A percentile compares a stretch with the other conserved stretches of the same genome.
Conservation (phyloP, 345 rosid species). For the Euphorbia lathyris region DNA sequence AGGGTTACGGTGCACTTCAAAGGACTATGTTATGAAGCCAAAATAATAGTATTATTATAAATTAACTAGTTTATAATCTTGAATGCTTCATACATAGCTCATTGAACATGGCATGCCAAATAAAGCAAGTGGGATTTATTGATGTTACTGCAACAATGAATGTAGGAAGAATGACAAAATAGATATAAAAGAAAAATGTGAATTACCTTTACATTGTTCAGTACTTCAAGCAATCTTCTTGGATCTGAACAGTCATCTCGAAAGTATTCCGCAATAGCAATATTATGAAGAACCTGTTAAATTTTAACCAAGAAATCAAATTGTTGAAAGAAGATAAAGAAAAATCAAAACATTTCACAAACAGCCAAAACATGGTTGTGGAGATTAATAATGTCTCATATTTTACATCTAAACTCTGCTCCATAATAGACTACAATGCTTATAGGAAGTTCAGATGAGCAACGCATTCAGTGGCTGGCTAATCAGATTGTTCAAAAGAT, state of each 20-base stretch:
- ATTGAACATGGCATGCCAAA: background rate
- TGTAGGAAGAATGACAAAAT: background rate
- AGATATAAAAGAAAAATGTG: background rate
- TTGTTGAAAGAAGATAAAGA: constrained; percentile 1
- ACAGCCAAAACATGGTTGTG: background rate
- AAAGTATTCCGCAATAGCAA: constrained; percentile 74
- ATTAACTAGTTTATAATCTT: background rate
- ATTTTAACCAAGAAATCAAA: constrained; percentile 21
- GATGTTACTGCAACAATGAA: background rate
- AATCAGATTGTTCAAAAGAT: background rate
- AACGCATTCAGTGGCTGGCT: background rate
- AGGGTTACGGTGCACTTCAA: background rate
- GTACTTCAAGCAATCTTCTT: constrained; percentile 66
- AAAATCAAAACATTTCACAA: background rate
- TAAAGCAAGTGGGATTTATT: background rate
- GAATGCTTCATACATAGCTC: background rate
- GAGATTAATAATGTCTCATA: background rate
- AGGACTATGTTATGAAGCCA: background rate
- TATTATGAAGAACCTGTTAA: constrained; percentile 80
- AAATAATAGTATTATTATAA: no score
- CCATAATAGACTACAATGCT: background rate
- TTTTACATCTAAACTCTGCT: background rate
- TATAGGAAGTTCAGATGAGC: background rate
- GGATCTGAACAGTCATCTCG: constrained; percentile 72
- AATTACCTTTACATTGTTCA: constrained; percentile 68